Percentiles rank a stretch among this genome's conserved stretches.
phyloP scores from a whole-genome alignment of 2,329 filamentous ascomycete genomes.

The Clonostachys chloroleuca region DNA sequence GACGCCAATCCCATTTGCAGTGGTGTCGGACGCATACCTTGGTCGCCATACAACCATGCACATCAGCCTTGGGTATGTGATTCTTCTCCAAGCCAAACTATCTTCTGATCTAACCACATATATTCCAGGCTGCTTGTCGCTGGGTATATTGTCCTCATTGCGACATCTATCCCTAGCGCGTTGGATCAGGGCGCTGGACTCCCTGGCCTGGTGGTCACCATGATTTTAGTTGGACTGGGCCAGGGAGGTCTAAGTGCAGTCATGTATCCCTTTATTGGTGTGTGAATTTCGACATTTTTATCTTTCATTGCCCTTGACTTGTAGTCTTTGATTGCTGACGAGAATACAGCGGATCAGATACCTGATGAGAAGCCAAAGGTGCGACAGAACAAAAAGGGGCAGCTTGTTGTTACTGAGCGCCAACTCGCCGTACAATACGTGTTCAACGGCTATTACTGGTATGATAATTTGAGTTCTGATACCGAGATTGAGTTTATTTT shows the following conservation, averaged over 20 bases:
- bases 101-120: no score
- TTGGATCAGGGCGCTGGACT: constrained; percentile 33
- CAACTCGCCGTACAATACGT: background rate
- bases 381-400: background rate
- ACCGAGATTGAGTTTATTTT: no score
- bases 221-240: constrained; percentile 61
- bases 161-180: constrained; percentile 36
- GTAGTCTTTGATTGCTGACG: no score
- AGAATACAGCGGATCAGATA: constrained; percentile 39
- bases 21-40: no score
- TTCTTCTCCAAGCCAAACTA: no score
- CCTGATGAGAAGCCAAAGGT: constrained; percentile 34
- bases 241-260: constrained; percentile 69
- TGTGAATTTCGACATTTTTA: no score
- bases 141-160: constrained; percentile 13
- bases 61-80: no score
- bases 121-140: no score
- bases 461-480: background rate
- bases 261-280: constrained; percentile 31
- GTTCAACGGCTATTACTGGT: background rate
- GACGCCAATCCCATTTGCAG: no score
- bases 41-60: no score
- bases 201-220: constrained; percentile 45
- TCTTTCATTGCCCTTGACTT: no score
- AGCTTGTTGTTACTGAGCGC: background rate